Evolutionary conservation across 495 filamentous ascomycete genomes (phyloP).

Genomic region (Rusavskia elegans): DNA sequence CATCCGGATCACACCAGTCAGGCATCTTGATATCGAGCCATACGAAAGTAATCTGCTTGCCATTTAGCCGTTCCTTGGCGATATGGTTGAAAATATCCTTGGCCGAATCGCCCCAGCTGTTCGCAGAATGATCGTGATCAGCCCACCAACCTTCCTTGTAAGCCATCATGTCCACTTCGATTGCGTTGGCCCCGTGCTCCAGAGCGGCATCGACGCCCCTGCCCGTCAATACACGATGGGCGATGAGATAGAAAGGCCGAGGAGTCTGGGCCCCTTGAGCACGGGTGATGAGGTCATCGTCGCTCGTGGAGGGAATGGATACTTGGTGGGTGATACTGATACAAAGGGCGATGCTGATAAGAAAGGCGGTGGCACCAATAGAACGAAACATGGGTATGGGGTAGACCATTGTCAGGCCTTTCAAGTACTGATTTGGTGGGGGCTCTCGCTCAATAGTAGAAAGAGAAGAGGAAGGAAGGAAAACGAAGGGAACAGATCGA

Average conservation of each 20-base stretch:
- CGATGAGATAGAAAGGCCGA: conserved; percentile 4
- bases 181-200: conserved; percentile 2
- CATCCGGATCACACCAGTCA: too few relatives aligned
- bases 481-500: too few relatives aligned
- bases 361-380: not conserved
- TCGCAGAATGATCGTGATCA: not conserved
- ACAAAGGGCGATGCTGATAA: not conserved
- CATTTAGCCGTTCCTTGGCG: not conserved
- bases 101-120: not conserved
- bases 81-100: conserved; percentile 2
- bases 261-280: not conserved
- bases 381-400: not conserved
- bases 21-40: too few relatives aligned
- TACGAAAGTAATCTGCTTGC: not conserved
- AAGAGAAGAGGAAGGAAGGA: too few relatives aligned
- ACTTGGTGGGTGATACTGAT: not conserved
- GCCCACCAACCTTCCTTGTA: conserved; percentile 7
- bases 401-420: not conserved
- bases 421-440: not conserved
- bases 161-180: conserved; percentile 7
- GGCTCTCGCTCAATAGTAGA: too few relatives aligned
- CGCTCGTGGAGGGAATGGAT: not conserved
- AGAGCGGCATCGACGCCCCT: conserved; percentile 5
- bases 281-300: not conserved
- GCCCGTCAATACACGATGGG: conserved; percentile 2